A percentile compares a stretch with the other conserved stretches of the same genome.
Conservation (phyloP, 2,329 filamentous ascomycete genomes). For the Botryotinia narcissicola region DNA sequence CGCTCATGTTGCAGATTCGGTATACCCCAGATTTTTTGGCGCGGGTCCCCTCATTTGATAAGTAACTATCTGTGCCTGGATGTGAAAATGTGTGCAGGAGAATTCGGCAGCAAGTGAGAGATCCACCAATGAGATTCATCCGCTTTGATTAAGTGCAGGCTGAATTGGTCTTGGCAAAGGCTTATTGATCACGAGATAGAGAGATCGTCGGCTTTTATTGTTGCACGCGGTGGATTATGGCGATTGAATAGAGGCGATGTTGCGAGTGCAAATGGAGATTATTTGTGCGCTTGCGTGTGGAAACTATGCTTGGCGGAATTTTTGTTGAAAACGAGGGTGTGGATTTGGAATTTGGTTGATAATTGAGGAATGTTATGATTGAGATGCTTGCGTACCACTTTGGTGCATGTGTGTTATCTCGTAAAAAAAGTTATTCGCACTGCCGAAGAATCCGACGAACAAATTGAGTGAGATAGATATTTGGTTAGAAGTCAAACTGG, state of each 20-base stretch:
- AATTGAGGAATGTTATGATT: neutral
- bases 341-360: neutral
- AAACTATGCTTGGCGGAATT: neutral
- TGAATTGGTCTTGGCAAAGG: neutral
- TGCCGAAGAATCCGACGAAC: neutral
- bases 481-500: neutral
- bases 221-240: neutral
- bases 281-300: slow-evolving; percentile 5
- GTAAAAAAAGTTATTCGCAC: neutral
- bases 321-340: neutral
- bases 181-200: neutral
- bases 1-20: neutral
- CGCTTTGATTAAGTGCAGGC: neutral
- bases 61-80: neutral
- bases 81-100: neutral
- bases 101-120: neutral
- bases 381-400: neutral
- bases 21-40: neutral
- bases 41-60: neutral
- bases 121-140: slow-evolving; percentile 5
- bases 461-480: neutral
- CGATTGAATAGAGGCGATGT: neutral
- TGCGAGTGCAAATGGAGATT: neutral
- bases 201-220: neutral
- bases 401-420: neutral